Base-by-base conservation (phyloP, 2,329 filamentous ascomycete species). In the Cladophialophora immunda region DNA sequence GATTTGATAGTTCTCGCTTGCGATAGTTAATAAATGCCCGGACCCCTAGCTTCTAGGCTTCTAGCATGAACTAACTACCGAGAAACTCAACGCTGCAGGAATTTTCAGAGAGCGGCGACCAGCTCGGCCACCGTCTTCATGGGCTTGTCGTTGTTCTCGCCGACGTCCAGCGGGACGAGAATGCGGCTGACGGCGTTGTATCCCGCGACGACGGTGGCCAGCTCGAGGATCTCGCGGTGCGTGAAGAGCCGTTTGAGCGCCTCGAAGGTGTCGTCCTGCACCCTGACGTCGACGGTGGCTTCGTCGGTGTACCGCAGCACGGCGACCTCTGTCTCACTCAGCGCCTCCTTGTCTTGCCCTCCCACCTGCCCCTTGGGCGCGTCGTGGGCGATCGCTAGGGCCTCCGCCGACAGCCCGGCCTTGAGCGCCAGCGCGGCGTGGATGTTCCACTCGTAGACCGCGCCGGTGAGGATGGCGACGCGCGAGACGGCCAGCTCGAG, bases 401-500 rank as follows among this genome's bases (percentile, higher is more conserved):
- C 45, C 5, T 36, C n/a, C 0, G 27, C 5, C n/a, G 58, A 27
- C 9, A 61, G 1, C 1, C 78, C n/a, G 4, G 60, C 78, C 83
- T 25, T 69, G 17, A 52, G 45, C 0, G 79, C 83, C 15, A 94
- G 82, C 7, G 92, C 92, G 8, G 90, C 90, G 76, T 97, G 93
- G 65, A 92, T 87, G 41, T 82, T 86, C 92, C 92, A 96, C 78
- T 97, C 93, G 78, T 93, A 96, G 85, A 91, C 92, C 0, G 93
- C 93, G 30, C 84, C 78, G 77, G 94, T 96, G 70, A 92, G 86
- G 6, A 91, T 89, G 4, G 93, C 93, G 7, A 97, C 91, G 57
- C 92, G 86, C 72, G 88, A 92, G 71, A 97, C 92, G 65, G 91
- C 90, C 17, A 94, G 82, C 81, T 97, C 93, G 68, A 91, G 87